Evolutionary conservation across 2,329 filamentous ascomycete genomes (phyloP), one percentile per base, ranked within the genome.

Genomic region (Paraphoma sp.): DNA sequence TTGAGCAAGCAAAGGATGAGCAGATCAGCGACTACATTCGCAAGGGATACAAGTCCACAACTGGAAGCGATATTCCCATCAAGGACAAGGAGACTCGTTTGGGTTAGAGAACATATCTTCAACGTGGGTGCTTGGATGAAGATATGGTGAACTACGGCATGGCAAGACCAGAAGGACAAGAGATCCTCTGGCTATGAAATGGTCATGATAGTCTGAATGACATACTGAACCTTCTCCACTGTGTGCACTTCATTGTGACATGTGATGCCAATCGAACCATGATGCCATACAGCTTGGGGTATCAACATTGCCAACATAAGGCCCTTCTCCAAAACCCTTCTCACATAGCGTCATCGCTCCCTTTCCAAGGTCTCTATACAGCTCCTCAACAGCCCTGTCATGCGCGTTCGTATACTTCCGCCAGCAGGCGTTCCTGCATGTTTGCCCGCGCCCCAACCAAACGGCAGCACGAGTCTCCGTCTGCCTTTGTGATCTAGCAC

Each of bases 1-100:
- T 87, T 17, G 92, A 96, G 79, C 91, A 96, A 79, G 89, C 89
- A 67, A 93, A 94, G 80, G 92, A 95, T 74, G 89, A 92, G 76
- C 82, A 89, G 74, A 91, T 93, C 66, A 87, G 86, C 29, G 89
- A 92, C 74, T 88, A 85, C 74, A 86, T 94, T 65, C 86, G 91
- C 38, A 77, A 76, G 42, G 81, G 89, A 76, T 93, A 92, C 83
- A 92, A 92, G 83, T 78, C 67, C 45, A 72, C 78, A 0, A 89
- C 88, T 0, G 91, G 91, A 56, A 86, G 78, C 6, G 90, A 93
- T 7, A 74, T 93, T 51, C 87, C 88, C 29, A 79, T 92, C 74
- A 80, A 84, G 71, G 90, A 93, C 76, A 92, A 92, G 81, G 81
- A 87, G 45, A 76, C 70, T n/a, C 64, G 61, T 41, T 55, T 70